Conservation (phyloP, 352 stramenopile genomes). For the Phytophthora ohioensis region DNA sequence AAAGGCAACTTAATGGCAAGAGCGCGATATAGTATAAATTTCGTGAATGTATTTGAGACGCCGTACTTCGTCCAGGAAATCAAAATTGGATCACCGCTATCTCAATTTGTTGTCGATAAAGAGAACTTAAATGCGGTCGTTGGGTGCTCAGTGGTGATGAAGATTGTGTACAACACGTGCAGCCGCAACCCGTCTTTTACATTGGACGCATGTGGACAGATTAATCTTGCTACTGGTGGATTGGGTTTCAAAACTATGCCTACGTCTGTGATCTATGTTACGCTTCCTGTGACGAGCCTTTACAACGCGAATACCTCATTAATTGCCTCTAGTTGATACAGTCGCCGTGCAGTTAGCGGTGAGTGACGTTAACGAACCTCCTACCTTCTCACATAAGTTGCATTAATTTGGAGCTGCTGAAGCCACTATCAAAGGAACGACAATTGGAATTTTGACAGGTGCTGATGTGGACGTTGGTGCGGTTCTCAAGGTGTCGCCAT, state of each 20-base stretch:
- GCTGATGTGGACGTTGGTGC: conserved; percentile 21
- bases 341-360: conserved; percentile 19
- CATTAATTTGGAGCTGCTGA: conserved; percentile 33
- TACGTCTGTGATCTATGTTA: conserved; percentile 30
- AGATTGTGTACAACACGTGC: conserved; percentile 31
- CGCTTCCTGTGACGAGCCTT: conserved; percentile 11
- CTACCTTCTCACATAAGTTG: conserved; percentile 15
- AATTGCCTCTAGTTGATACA: conserved; percentile 5
- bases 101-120: conserved; percentile 32
- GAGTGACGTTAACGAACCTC: conserved; percentile 36
- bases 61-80: conserved; percentile 44
- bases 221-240: conserved; percentile 20
- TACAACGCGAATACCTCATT: conserved; percentile 24
- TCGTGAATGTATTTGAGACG: conserved; percentile 64
- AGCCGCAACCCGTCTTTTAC: conserved; percentile 13
- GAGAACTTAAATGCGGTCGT: conserved; percentile 23
- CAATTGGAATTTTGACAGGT: conserved; percentile 23
- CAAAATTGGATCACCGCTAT: conserved; percentile 18
- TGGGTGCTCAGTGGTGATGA: conserved; percentile 24
- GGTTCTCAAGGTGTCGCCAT: conserved; percentile 11
- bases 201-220: conserved; percentile 25
- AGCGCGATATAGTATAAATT: conserved; percentile 33
- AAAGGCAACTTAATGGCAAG: conserved; percentile 31
- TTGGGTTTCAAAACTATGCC: conserved; percentile 40
- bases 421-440: not conserved